phyloP scores from a whole-genome alignment of 805 yeast species.

The Ogataea methanolica region DNA sequence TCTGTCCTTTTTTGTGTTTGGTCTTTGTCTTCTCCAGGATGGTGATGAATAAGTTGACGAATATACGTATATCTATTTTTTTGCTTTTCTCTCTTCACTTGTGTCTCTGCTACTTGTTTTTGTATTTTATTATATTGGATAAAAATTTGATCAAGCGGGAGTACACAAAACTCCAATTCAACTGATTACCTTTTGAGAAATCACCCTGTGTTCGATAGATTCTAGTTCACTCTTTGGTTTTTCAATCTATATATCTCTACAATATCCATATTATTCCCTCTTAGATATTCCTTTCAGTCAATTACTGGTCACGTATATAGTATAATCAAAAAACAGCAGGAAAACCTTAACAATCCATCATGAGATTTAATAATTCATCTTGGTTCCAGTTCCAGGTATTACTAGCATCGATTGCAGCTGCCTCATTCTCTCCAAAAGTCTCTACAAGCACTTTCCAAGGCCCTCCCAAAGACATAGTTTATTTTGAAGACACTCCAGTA shows the following conservation, averaged over 20 bases:
- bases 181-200: too few species aligned
- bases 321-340: not conserved
- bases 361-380: not conserved
- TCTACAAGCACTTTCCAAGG: slow-evolving; percentile 22
- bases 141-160: too few species aligned
- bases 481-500: slow-evolving; percentile 19
- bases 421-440: slow-evolving; percentile 24
- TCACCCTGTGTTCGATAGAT: too few species aligned
- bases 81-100: too few species aligned
- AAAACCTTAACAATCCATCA: not conserved
- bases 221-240: too few species aligned
- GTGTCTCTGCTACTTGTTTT: too few species aligned
- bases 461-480: slow-evolving; percentile 8
- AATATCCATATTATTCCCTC: too few species aligned
- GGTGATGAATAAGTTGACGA: not conserved
- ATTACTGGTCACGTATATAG: not conserved
- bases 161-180: too few species aligned
- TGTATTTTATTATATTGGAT: too few species aligned
- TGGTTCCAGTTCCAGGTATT: not conserved
- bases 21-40: not conserved
- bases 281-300: not conserved
- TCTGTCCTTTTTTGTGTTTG: not conserved
- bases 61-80: too few species aligned
- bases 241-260: too few species aligned
- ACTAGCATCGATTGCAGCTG: slow-evolving; percentile 8